Evolutionary conservation across 2,329 filamentous ascomycete genomes (phyloP).

Genomic region (Aspergillus versicolor): DNA sequence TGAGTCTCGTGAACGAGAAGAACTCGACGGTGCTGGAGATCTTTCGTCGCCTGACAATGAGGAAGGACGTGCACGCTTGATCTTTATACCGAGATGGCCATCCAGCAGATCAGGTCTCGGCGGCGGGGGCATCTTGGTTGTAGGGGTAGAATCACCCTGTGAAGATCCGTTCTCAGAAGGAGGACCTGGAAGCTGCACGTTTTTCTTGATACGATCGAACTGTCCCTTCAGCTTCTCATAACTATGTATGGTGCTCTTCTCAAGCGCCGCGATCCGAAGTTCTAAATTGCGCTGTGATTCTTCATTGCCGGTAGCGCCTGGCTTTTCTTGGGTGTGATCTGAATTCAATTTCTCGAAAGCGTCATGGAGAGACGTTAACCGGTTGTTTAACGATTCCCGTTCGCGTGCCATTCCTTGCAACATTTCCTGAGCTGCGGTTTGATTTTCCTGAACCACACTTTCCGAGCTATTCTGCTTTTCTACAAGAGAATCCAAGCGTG

Average conservation of each 20-base stretch:
- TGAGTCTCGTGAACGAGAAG: neutral
- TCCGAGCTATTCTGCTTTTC: constrained; percentile 6
- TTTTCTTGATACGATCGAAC: neutral
- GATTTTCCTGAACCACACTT: neutral
- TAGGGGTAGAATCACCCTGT: neutral
- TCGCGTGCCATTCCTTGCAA: neutral
- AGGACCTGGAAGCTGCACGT: neutral
- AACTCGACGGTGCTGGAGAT: neutral
- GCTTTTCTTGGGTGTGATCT: constrained; percentile 8
- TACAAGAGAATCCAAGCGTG: constrained; percentile 5
- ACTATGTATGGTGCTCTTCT: neutral
- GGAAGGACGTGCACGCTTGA: neutral
- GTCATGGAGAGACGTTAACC: neutral
- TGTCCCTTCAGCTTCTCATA: constrained; percentile 2
- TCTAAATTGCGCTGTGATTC: neutral
- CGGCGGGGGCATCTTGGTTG: neutral
- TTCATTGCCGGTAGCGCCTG: neutral
- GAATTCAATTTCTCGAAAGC: constrained; percentile 12
- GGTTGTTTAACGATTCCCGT: neutral
- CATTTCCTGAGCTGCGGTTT: neutral
- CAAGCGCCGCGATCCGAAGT: neutral
- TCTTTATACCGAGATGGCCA: neutral
- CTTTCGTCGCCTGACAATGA: constrained; percentile 3
- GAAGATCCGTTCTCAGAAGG: neutral
- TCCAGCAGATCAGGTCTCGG: neutral